Base-by-base conservation (phyloP, 345 rosid species). In the Lepidium africanum region DNA sequence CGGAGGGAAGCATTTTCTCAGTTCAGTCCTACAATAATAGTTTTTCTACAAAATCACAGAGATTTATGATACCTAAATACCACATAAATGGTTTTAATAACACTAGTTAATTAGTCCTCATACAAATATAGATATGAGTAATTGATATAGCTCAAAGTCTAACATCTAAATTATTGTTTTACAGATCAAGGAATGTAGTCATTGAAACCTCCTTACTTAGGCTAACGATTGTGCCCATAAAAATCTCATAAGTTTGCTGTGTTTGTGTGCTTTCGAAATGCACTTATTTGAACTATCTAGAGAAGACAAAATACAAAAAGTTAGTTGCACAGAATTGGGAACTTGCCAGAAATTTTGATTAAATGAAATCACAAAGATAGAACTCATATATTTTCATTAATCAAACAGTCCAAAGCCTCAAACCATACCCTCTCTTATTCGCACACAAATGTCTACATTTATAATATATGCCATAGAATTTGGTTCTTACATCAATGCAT, bases 401-500 rank as follows among this genome's bases (percentile, higher is more conserved):
- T 61, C 61, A 52, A 52, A 55, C 40, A 23, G 63, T 61, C 39
- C 46, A 61, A 23, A 51, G 46, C 55, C 55, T 53, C 40, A 36
- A 45, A 27, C 48, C 30, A 52, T 42, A 53, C 48, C 51, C 27
- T 21, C 9, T 40, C 37, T 49, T 6, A 10, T 21, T 40, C 61
- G 40, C 53, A 65, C 53, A 64, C 59, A 63, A 17, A 56, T 41
- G 63, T 23, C 50, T 56, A 56, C 25, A 56, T 15, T n/a, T 69
- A 42, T 11, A 27, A 27, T 30, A 42, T 63, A 54, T 48, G 49
- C 39, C 9, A 46, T 25, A 37, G 63, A n/a, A 23, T 62, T 45
- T 38, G 16, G 16, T 16, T 50, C 37, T 50, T 14, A 30, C 59
- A 15, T 55, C 30, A 27, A 64, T 63, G 58, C 65, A 64, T 57